Conservation (phyloP, 805 yeast genomes). For the Cyberlindnera amylophila region DNA sequence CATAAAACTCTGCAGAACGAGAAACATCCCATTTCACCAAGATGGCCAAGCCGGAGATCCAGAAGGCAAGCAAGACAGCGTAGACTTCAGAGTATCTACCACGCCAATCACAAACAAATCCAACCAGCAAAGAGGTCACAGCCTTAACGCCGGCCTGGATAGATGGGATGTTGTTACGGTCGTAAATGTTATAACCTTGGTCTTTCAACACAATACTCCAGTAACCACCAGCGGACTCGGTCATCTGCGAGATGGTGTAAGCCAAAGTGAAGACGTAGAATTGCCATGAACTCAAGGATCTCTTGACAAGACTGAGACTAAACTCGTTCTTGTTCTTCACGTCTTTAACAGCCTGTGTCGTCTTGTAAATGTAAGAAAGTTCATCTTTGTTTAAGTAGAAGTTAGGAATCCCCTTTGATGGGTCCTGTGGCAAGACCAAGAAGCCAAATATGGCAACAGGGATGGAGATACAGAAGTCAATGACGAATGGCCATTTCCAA, state of each 20-base stretch:
- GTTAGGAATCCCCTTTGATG: conserved; percentile 24
- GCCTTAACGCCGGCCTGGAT: conserved; percentile 20
- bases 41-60: conserved; percentile 19
- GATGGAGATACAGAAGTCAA: conserved; percentile 44
- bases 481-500: conserved; percentile 36
- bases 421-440: conserved; percentile 39
- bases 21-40: conserved; percentile 19
- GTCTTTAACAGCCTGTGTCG: conserved; percentile 18
- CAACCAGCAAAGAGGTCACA: conserved; percentile 16
- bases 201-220: conserved; percentile 21
- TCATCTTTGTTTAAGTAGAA: conserved; percentile 20
- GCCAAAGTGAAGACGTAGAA: conserved; percentile 21
- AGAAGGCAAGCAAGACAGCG: conserved; percentile 3
- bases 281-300: conserved; percentile 19
- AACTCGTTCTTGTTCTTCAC: conserved; percentile 17
- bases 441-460: conserved; percentile 49
- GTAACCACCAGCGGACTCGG: conserved; percentile 11
- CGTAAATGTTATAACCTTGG: conserved; percentile 21
- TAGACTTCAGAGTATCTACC: conserved; percentile 20
- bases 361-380: conserved; percentile 11
- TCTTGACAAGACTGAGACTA: conserved; percentile 15
- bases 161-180: conserved; percentile 25
- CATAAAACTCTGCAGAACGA: conserved; percentile 15
- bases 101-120: conserved; percentile 20
- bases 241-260: conserved; percentile 16